A percentile compares a stretch with the other conserved stretches of the same genome.
Conservation (phyloP, 192 early-diverging fungal genomes). For the Coemansia sp. region DNA sequence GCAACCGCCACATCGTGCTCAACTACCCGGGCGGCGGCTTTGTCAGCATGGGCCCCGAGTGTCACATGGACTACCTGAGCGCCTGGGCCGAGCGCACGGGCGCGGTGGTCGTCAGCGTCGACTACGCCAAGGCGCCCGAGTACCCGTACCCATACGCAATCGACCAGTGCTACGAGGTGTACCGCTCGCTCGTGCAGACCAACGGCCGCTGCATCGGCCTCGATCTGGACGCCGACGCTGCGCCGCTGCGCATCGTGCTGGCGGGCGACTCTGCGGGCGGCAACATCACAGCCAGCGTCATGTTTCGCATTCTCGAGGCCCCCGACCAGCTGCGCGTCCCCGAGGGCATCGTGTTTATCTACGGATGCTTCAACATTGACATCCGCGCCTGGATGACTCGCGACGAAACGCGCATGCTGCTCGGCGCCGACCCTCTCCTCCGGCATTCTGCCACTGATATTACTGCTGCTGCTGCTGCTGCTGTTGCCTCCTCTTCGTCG, state of each 20-base stretch:
- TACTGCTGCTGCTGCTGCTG: too few species aligned
- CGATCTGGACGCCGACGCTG: conserved; percentile 54
- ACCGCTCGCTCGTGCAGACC: conserved; percentile 70
- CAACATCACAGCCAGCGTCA: conserved; percentile 78
- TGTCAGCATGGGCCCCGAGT: conserved; percentile 84
- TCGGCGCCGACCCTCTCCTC: conserved; percentile 6
- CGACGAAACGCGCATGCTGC: conserved; percentile 37
- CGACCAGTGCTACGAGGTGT: conserved; percentile 92
- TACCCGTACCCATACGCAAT: conserved; percentile 91
- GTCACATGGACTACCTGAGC: conserved; percentile 86
- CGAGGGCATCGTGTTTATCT: conserved; percentile 80
- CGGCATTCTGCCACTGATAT: too few species aligned
- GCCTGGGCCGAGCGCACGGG: conserved; percentile 76
- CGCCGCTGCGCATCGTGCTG: conserved; percentile 74
- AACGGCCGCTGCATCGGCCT: conserved; percentile 82
- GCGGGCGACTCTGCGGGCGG: conserved; percentile 97
- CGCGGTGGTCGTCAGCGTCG: conserved; percentile 77
- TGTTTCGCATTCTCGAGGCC: conserved; percentile 77
- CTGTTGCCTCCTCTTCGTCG: conserved; percentile 16
- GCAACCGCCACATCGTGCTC: conserved; percentile 57
- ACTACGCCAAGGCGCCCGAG: conserved; percentile 97
- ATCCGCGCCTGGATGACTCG: conserved; percentile 90
- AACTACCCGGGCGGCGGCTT: conserved; percentile 89
- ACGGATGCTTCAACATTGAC: conserved; percentile 90
- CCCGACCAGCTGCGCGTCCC: conserved; percentile 65